phyloP scores from a whole-genome alignment of 257 asterid species.

The Henckelia pumila region DNA sequence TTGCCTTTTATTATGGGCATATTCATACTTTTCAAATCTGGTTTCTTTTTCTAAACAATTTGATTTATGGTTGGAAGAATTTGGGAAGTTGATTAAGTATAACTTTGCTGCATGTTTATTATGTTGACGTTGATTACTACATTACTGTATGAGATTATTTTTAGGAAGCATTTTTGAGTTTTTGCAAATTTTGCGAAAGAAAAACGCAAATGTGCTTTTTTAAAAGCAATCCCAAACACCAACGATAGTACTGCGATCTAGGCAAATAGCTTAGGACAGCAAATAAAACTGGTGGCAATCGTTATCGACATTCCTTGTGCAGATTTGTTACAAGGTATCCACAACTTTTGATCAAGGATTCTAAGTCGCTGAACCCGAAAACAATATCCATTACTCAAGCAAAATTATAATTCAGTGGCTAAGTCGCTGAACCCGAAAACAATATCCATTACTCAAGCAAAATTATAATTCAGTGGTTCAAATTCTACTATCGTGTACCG shows the following conservation, averaged over 20 bases:
- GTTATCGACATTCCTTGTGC: not conserved
- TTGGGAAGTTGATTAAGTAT: not conserved
- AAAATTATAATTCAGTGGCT: constrained; percentile 1
- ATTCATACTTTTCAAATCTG: not conserved
- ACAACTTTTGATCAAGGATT: not conserved
- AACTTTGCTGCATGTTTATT: not conserved
- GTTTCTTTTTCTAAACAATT: not conserved
- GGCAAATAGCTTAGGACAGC: too few species aligned
- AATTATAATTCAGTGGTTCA: not conserved
- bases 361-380: not conserved
- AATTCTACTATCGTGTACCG: not conserved
- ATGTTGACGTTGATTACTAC: not conserved
- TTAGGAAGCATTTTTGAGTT: too few species aligned
- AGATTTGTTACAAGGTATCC: not conserved
- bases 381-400: not conserved
- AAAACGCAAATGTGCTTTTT: too few species aligned
- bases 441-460: not conserved
- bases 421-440: not conserved
- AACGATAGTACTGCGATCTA: too few species aligned
- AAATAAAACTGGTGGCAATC: too few species aligned
- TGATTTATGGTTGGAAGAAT: not conserved
- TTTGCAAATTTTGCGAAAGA: too few species aligned
- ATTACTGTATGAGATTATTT: not conserved
- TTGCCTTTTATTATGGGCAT: not conserved
- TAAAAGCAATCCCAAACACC: too few species aligned